Evolutionary conservation across 139 green algal species (phyloP), one percentile per base, ranked within the genome.

Genomic region (Tetraselmis striata): DNA sequence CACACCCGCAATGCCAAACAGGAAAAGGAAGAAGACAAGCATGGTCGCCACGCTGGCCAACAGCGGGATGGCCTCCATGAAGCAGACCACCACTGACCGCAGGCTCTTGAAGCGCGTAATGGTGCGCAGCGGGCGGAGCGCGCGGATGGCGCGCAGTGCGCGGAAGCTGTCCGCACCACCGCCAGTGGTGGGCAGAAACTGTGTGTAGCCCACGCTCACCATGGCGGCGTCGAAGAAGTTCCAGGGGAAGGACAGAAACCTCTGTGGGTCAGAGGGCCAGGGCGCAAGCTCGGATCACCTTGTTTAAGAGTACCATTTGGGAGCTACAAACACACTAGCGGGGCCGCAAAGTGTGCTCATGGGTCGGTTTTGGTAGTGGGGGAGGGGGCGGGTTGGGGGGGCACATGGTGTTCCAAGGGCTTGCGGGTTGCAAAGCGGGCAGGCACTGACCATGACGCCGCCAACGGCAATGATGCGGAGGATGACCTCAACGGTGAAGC

Each of bases 31-130:
- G 84, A 94, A 92, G 45, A 93, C 78, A 1, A 96, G 82, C 79
- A 96, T 82, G 30, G 82, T 86, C 5, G 86, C 81, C 30, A 93
- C 91, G 26, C 85, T 89, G 23, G 86, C 76, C 27, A 96, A 84
- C 80, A 96, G 85, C 1, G 92, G 93, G 29, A 96, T 81, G 2
- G 93, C 92, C 88, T 96, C 90, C 23, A 93, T 30, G 80, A 95
- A 95, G 83, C 91, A 94, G 31, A 92, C 91, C n/a, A 95, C 90
- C 32, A 95, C 88, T 28, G 85, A 87, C 0, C 92, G 85, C 78
- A 95, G 88, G 0, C 85, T 85, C 75, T 92, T 79, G 83, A 94
- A 94, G 11, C 94, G 86, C 1, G 91, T 94, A 85, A 97, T 95
- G 81, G 93, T 95, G 28, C 94, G 86, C 76, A 97, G 88, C 59